Base-by-base conservation (phyloP, 306 rosid genomes). In the Herpetospermum pedunculosum region DNA sequence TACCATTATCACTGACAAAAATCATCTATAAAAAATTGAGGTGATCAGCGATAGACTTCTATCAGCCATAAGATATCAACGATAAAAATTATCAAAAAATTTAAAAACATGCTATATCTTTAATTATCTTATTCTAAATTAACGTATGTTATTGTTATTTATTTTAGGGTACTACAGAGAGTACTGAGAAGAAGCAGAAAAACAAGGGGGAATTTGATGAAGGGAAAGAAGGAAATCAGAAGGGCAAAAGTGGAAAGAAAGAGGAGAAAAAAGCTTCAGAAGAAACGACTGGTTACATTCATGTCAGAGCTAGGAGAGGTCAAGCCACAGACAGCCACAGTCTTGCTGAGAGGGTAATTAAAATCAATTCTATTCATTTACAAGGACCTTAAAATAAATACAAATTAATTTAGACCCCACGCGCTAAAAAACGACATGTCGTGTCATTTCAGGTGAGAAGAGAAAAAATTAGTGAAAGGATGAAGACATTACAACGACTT, bases 291-390 rank as follows among this genome's bases (percentile, higher is more conserved):
- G 96, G 88, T 3, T 94, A 87, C 78, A 89, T 94, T 78, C 98
- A 89, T 57, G 98, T 94, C 38, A 89, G 98, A 85, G 98, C 97
- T 72, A 86, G 97, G 79, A 91, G 98, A 83, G 98, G 98, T 72
- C 96, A 94, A 74, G 98, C 98, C 37, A 94, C 98, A 1, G 98
- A 94, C 77, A 94, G 92, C 84, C 98, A 94, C 78, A 94, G 98
- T 96, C 92, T 94, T 37, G 97, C 98, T 32, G 98, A 94, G 80
- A 94, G 98, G 92, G 98, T 93, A 86, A 29, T 10, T 63, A n/a
- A n/a, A n/a, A n/a, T n/a, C n/a, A n/a, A n/a, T n/a, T n/a, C n/a
- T n/a, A n/a, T n/a, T n/a, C n/a, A n/a, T n/a, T n/a, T n/a, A n/a
- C n/a, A n/a, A n/a, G n/a, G n/a, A n/a, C n/a, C n/a, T n/a, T n/a